These are phyloP conservation scores for Lepidium didymum DNA, from an alignment of 345 rosid genomes.

Conservation along the genomic window DNA sequence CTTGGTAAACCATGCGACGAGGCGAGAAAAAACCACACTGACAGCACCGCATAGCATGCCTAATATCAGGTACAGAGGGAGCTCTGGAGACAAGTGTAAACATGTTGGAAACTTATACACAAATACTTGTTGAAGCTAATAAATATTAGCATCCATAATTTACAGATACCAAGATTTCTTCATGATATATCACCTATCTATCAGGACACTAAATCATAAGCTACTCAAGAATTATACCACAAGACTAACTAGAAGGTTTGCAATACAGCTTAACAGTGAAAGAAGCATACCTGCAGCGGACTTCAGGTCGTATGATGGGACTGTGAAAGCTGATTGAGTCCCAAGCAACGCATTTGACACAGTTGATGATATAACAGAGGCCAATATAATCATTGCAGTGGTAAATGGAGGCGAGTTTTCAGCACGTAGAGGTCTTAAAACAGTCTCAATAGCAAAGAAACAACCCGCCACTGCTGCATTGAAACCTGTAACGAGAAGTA, in stretches of 20 bases:
- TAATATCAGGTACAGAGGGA: conserved; percentile 88
- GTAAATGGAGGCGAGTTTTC: conserved; percentile 98
- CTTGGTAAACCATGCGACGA: conserved; percentile 85
- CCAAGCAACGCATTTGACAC: conserved; percentile 87
- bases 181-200: background rate
- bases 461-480: conserved; percentile 99
- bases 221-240: background rate
- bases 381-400: conserved; percentile 94
- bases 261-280: background rate
- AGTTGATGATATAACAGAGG: conserved; percentile 93
- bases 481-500: conserved; percentile 50
- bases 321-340: conserved; percentile 86
- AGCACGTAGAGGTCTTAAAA: conserved; percentile 81
- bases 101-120: background rate
- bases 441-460: conserved; percentile 96
- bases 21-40: conserved; percentile 76
- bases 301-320: conserved; percentile 89
- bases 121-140: background rate
- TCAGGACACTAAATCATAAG: background rate
- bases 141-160: background rate
- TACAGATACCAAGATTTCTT: background rate
- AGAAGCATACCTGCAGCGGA: conserved; percentile 77
- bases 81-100: conserved; percentile 47
- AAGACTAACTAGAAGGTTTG: background rate
- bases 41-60: conserved; percentile 97